phyloP scores from a whole-genome alignment of 2,329 filamentous ascomycete species.

The Diplodia seriata region DNA sequence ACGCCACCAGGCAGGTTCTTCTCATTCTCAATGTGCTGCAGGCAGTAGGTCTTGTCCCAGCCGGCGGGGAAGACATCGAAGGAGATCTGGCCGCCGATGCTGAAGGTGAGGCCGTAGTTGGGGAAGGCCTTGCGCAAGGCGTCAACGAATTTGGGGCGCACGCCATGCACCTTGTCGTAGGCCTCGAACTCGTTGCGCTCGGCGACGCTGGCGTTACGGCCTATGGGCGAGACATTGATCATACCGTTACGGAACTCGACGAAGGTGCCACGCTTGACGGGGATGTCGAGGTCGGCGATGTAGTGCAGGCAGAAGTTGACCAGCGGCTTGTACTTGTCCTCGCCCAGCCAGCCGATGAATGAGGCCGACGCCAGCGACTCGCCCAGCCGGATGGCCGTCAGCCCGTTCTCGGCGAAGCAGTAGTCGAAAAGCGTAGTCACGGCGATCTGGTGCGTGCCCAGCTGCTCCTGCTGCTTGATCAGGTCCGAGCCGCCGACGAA shows the following conservation, averaged over 20 bases:
- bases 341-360: slow-evolving; percentile 93
- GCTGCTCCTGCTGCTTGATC: slow-evolving; percentile 93
- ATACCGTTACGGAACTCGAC: slow-evolving; percentile 91
- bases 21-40: slow-evolving; percentile 84
- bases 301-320: slow-evolving; percentile 80
- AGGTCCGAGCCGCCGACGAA: slow-evolving; percentile 94
- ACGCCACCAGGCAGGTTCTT: slow-evolving; percentile 69
- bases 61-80: slow-evolving; percentile 97
- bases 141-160: slow-evolving; percentile 78
- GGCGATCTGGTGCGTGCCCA: slow-evolving; percentile 70
- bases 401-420: slow-evolving; percentile 95
- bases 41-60: slow-evolving; percentile 99
- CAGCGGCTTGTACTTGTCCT: slow-evolving; percentile 81
- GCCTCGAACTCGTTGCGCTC: slow-evolving; percentile 84
- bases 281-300: slow-evolving; percentile 82
- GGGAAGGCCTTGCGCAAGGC: slow-evolving; percentile 81
- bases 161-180: slow-evolving; percentile 78
- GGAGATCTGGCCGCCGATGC: slow-evolving; percentile 95
- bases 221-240: slow-evolving; percentile 84
- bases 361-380: slow-evolving; percentile 75
- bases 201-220: slow-evolving; percentile 80
- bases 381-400: slow-evolving; percentile 88
- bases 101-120: slow-evolving; percentile 86
- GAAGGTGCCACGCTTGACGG: slow-evolving; percentile 83
- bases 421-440: slow-evolving; percentile 94